These are phyloP conservation scores for Kickxella alabastrina DNA, from an alignment of 192 early-diverging fungal species.

Conservation along the genomic window DNA sequence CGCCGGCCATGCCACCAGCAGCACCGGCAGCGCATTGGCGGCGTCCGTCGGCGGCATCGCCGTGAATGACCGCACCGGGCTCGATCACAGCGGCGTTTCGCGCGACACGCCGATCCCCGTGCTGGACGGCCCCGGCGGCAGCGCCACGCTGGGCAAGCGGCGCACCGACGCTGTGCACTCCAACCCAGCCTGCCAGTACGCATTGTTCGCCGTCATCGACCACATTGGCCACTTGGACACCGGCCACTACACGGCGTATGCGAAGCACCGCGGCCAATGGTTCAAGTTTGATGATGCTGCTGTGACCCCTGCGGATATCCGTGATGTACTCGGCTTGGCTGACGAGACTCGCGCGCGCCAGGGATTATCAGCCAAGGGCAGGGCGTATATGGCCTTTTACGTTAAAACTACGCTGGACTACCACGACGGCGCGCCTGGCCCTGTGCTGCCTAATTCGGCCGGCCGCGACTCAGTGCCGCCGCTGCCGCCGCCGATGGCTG, in stretches of 20 bases:
- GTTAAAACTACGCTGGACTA: constrained; percentile 67
- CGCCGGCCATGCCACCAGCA: constrained; percentile 23
- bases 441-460: too few relatives aligned
- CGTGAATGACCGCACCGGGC: constrained; percentile 3
- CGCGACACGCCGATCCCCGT: constrained; percentile 19
- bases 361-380: constrained; percentile 33
- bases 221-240: constrained; percentile 90
- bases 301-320: constrained; percentile 62
- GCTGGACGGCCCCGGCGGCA: constrained; percentile 31
- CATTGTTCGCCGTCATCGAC: constrained; percentile 87
- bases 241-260: constrained; percentile 91
- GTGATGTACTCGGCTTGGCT: constrained; percentile 62
- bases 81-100: constrained; percentile 1
- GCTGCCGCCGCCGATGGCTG: not conserved
- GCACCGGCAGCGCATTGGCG: constrained; percentile 42
- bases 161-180: constrained; percentile 37
- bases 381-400: constrained; percentile 85
- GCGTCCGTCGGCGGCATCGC: constrained; percentile 15
- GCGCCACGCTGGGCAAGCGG: constrained; percentile 26
- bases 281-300: constrained; percentile 85
- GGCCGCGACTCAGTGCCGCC: too few relatives aligned
- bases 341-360: constrained; percentile 63
- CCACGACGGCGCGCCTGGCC: constrained; percentile 41
- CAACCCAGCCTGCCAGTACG: constrained; percentile 72
- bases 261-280: constrained; percentile 77